A percentile compares a stretch with the other conserved stretches of the same genome.
These are phyloP conservation scores for Terfezia claveryi DNA, from an alignment of 495 filamentous ascomycete species.

Conservation along the genomic window DNA sequence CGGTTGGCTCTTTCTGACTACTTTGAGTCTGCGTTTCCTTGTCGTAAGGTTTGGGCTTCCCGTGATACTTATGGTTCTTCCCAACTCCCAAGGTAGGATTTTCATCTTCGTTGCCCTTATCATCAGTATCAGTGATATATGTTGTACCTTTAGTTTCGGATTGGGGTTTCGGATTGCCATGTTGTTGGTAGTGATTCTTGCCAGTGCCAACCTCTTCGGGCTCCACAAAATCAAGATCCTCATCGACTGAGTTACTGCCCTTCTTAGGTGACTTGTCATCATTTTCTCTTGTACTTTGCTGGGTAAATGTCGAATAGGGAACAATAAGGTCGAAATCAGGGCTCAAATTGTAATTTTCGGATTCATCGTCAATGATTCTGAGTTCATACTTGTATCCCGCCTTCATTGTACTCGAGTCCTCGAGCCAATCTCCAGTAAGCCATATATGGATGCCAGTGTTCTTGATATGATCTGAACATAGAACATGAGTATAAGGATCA, in stretches of 20 bases:
- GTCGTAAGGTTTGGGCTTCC: no score
- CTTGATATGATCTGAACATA: no score
- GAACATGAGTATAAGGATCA: no score
- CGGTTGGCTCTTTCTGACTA: no score
- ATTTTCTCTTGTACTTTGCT: background rate
- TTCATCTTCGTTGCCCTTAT: background rate
- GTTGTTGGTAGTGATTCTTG: background rate
- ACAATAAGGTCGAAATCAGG: background rate
- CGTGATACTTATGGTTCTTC: no score
- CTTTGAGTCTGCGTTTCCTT: no score
- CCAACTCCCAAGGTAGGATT: no score
- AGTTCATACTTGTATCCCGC: background rate
- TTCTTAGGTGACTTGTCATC: background rate
- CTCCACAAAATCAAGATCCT: background rate
- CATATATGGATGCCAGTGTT: background rate
- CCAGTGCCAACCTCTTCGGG: background rate
- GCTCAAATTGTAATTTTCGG: background rate
- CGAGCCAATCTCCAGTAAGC: background rate
- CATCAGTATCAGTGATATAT: background rate
- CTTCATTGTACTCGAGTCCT: background rate
- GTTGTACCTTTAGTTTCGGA: no score
- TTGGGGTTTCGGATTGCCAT: background rate
- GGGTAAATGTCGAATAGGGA: background rate
- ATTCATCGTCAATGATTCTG: background rate
- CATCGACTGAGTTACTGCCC: background rate